phyloP scores from a whole-genome alignment of 2,329 filamentous ascomycete genomes.

The Fusarium tjaetaba region DNA sequence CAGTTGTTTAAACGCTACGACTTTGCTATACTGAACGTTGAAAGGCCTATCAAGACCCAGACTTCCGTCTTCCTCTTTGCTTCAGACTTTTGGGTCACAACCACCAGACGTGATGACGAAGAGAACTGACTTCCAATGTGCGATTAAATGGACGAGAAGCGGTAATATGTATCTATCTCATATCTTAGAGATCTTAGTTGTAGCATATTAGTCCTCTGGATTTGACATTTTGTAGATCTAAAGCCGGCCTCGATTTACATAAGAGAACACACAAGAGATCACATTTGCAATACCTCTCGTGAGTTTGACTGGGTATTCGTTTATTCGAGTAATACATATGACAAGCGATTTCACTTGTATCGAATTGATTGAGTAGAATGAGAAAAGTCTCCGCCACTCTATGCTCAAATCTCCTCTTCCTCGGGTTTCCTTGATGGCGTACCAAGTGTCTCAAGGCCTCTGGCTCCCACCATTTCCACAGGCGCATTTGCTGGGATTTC shows the following conservation, averaged over 20 bases:
- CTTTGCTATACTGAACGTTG: constrained; percentile 48
- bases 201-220: rapidly evolving
- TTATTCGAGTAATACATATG: background rate
- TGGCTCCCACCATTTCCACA: constrained; percentile 43
- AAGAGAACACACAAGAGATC: rapidly evolving
- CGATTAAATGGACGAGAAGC: too few species aligned
- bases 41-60: constrained; percentile 47
- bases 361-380: background rate
- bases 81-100: constrained; percentile 49
- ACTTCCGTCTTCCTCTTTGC: constrained; percentile 50
- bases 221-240: background rate
- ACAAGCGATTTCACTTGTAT: background rate
- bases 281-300: background rate
- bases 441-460: constrained; percentile 51
- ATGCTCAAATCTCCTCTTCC: constrained; percentile 29
- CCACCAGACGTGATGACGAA: constrained; percentile 27
- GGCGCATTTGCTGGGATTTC: constrained; percentile 26
- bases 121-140: too few species aligned
- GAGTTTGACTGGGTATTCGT: background rate
- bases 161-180: background rate
- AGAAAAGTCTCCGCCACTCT: background rate
- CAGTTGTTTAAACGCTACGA: constrained; percentile 49
- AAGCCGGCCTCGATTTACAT: background rate
- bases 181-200: background rate
- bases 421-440: constrained; percentile 41